A percentile compares a stretch with the other conserved stretches of the same genome.
phyloP scores from a whole-genome alignment of 2,329 filamentous ascomycete genomes.

The Paecilomyces variotii region DNA sequence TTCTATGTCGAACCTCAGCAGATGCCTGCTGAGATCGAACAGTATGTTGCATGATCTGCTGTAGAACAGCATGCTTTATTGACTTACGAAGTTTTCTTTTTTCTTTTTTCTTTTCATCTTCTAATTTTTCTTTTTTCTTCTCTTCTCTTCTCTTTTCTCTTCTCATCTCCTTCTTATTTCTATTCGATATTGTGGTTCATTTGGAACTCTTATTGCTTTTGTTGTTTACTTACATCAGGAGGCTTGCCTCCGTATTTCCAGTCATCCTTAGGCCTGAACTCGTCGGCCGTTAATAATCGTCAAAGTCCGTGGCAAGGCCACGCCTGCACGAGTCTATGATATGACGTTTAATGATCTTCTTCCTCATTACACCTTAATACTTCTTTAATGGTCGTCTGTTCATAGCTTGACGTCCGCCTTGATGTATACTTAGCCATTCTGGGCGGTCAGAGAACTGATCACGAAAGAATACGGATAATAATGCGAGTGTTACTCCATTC shows the following conservation, averaged over 20 bases:
- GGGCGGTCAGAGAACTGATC: background rate
- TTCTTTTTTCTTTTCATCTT: conserved; percentile 6
- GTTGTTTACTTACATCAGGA: background rate
- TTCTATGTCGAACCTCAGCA: conserved; percentile 26
- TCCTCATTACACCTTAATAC: background rate
- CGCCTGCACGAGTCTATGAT: background rate
- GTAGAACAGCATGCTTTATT: conserved; percentile 15
- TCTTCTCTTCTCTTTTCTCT: conserved; percentile 2
- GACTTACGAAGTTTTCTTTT: conserved; percentile 5
- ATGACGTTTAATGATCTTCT: conserved; percentile 2
- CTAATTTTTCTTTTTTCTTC: conserved; percentile 2
- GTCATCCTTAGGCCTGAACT: background rate
- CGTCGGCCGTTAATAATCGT: background rate
- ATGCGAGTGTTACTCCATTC: background rate
- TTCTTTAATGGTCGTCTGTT: conserved; percentile 5
- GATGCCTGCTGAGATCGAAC: conserved; percentile 24
- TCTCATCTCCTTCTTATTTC: background rate
- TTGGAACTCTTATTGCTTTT: background rate
- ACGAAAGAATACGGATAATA: background rate
- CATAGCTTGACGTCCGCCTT: conserved; percentile 1
- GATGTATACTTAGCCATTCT: background rate
- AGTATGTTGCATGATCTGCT: conserved; percentile 28
- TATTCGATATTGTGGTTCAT: conserved; percentile 1
- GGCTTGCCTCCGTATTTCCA: background rate
- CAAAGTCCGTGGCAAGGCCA: background rate